Evolutionary conservation across 495 filamentous ascomycete species (phyloP).

Genomic region (Pseudoneurospora amorphoporcata): DNA sequence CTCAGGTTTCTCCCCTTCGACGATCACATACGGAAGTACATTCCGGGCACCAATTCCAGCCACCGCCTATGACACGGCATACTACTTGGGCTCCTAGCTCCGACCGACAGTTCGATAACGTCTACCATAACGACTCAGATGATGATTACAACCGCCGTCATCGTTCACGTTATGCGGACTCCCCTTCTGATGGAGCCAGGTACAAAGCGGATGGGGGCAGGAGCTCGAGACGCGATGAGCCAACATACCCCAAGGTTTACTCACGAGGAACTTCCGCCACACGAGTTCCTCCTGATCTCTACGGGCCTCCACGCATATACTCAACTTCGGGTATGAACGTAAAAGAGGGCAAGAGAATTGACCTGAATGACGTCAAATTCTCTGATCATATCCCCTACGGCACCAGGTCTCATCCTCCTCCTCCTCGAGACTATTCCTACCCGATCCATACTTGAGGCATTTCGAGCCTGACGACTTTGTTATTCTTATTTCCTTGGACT

Average conservation of each 20-base stretch:
- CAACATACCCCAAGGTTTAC: not conserved
- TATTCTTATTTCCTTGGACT: not conserved
- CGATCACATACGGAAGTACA: slow-evolving; percentile 15
- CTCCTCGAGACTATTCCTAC: not conserved
- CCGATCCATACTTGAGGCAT: not conserved
- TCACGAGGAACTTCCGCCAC: not conserved
- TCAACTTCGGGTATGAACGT: slow-evolving; percentile 11
- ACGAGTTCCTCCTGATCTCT: not conserved
- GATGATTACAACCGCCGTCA: slow-evolving; percentile 15
- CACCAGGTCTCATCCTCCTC: not conserved
- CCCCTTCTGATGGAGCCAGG: not conserved
- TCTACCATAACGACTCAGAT: slow-evolving; percentile 17
- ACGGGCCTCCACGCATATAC: not conserved
- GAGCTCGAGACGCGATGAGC: not conserved
- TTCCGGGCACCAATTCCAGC: not conserved
- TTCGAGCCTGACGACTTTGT: not conserved
- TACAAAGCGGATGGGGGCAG: not conserved
- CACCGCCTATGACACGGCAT: slow-evolving; percentile 12
- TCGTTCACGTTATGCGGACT: not conserved
- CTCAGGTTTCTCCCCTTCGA: slow-evolving; percentile 19
- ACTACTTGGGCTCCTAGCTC: slow-evolving; percentile 13
- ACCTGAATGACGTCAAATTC: slow-evolving; percentile 13
- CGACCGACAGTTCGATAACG: slow-evolving; percentile 3
- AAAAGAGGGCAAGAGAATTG: slow-evolving; percentile 12
- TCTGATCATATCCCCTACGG: slow-evolving; percentile 3